Conservation (phyloP, 2,329 filamentous ascomycete genomes). For the Aspergillus vadensis region DNA sequence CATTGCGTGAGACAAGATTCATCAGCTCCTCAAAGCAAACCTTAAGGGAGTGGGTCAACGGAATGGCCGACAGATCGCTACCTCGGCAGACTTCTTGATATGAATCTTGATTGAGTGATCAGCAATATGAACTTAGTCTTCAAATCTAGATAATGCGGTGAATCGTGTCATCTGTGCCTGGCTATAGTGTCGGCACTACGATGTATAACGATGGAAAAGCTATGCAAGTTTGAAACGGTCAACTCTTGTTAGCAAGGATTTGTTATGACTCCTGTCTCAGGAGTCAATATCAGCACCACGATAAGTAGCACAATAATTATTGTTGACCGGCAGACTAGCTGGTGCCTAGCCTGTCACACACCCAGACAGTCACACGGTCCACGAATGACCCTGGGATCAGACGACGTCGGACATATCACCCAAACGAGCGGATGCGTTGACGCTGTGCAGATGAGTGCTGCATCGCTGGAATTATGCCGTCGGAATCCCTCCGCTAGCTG, state of each 20-base stretch:
- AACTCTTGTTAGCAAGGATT: too few species aligned
- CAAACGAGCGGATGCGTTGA: neutral
- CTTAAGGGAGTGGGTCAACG: neutral
- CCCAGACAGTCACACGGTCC: neutral
- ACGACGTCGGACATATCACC: neutral
- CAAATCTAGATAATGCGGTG: too few species aligned
- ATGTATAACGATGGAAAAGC: too few species aligned
- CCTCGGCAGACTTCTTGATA: neutral
- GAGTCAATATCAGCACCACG: too few species aligned
- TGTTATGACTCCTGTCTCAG: too few species aligned
- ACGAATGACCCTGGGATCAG: slow-evolving; percentile 1
- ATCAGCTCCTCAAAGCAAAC: neutral
- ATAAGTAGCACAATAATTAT: too few species aligned
- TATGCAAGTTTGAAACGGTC: too few species aligned
- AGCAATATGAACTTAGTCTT: neutral
- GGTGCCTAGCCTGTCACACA: neutral
- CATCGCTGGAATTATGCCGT: neutral
- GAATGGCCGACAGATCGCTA: neutral
- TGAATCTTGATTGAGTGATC: neutral
- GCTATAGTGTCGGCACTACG: too few species aligned
- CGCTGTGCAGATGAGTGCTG: neutral
- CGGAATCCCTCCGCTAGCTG: neutral
- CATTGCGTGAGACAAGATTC: neutral
- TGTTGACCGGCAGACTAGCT: neutral
- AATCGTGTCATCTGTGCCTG: too few species aligned